Percentiles rank a stretch among this genome's conserved stretches.
Evolutionary conservation across 345 rosid species (phyloP).

Genomic region (Corchorus capsularis): DNA sequence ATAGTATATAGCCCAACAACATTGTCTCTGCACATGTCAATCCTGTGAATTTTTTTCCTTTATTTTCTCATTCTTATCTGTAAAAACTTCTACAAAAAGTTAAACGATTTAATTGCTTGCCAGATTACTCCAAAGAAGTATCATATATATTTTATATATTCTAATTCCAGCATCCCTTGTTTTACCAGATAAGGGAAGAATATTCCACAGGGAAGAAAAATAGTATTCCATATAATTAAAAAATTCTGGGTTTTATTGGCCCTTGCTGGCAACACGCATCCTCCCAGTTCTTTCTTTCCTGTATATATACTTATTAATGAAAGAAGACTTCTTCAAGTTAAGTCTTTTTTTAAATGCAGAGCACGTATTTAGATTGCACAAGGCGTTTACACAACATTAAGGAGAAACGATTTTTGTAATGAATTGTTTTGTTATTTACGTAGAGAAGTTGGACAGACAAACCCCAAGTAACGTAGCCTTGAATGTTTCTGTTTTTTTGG

Average conservation of each 20-base stretch:
- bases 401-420: no score
- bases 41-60: not conserved
- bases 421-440: conserved; percentile 13
- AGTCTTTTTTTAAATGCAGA: not conserved
- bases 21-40: not conserved
- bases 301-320: no score
- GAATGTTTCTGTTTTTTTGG: not conserved
- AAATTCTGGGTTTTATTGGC: not conserved
- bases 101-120: not conserved
- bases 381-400: not conserved
- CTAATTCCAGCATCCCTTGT: not conserved
- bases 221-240: not conserved
- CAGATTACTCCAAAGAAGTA: not conserved
- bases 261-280: not conserved
- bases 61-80: not conserved
- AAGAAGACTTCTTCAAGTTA: not conserved
- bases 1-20: not conserved
- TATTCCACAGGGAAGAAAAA: not conserved
- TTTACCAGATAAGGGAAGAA: conserved; percentile 28
- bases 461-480: conserved; percentile 11
- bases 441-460: conserved; percentile 22
- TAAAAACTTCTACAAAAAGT: not conserved
- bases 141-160: not conserved
- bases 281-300: no score
- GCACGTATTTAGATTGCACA: not conserved